These are phyloP conservation scores for Aspergillus fumigatus DNA, from an alignment of 2,329 filamentous ascomycete genomes.

Conservation along the genomic window DNA sequence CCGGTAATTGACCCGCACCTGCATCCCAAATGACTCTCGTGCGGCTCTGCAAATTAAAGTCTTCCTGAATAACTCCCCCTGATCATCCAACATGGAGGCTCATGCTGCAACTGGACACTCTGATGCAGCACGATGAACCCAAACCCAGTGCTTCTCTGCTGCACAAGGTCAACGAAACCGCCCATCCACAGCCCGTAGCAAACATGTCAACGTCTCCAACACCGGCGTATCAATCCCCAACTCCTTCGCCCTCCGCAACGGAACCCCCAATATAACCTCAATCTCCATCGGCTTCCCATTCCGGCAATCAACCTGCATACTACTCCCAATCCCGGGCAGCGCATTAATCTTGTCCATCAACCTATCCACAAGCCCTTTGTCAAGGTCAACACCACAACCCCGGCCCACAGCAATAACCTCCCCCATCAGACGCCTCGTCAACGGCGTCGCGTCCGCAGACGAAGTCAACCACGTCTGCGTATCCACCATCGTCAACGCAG, in stretches of 20 bases:
- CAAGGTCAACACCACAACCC: constrained; percentile 35
- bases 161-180: constrained; percentile 3
- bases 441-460: constrained; percentile 34
- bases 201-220: constrained; percentile 37
- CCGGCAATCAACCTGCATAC: constrained; percentile 44
- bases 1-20: background rate
- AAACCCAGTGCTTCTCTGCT: background rate
- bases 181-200: constrained; percentile 25
- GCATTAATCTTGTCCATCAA: constrained; percentile 37
- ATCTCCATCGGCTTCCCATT: constrained; percentile 42
- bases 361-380: constrained; percentile 34
- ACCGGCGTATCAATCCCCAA: constrained; percentile 37
- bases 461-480: constrained; percentile 42
- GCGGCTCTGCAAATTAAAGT: background rate
- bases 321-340: constrained; percentile 40
- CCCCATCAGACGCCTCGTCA: constrained; percentile 39
- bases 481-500: constrained; percentile 40
- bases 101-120: background rate
- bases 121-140: background rate
- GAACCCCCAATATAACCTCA: constrained; percentile 45
- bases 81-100: background rate
- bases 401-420: constrained; percentile 42
- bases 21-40: background rate
- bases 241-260: constrained; percentile 37
- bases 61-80: background rate